Percentiles rank a stretch among this genome's conserved stretches.
These are phyloP conservation scores for Gynochthodes officinalis DNA, from an alignment of 257 asterid genomes.

Conservation along the genomic window DNA sequence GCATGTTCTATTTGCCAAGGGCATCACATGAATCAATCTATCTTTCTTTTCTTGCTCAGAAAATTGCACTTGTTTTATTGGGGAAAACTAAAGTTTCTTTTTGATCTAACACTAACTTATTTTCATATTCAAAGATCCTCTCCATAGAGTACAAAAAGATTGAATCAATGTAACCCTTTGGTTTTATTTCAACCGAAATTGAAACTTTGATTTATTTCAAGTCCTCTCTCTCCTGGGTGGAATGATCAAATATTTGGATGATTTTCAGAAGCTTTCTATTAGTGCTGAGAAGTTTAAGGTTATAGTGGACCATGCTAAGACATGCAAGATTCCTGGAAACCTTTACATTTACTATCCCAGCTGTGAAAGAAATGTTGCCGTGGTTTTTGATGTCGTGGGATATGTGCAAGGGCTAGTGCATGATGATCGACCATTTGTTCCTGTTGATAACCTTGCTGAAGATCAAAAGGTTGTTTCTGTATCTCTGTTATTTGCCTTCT, in stretches of 20 bases:
- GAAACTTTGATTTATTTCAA: not conserved
- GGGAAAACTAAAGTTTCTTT: not conserved
- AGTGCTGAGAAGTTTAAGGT: constrained; percentile 35
- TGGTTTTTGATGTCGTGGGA: constrained; percentile 49
- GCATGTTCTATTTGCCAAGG: no score
- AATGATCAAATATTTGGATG: constrained; percentile 3
- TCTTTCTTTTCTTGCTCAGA: not conserved
- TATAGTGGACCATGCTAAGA: constrained; percentile 47
- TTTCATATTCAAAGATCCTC: not conserved
- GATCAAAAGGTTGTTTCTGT: constrained; percentile 34
- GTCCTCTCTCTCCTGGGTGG: not conserved
- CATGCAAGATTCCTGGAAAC: constrained; percentile 30
- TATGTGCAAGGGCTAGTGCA: constrained; percentile 24
- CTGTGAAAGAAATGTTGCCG: constrained; percentile 19
- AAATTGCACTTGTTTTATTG: not conserved
- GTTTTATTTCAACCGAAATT: not conserved
- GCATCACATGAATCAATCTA: no score
- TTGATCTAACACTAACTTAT: no score
- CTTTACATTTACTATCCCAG: constrained; percentile 27
- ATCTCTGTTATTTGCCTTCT: no score
- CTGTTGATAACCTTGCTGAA: constrained; percentile 23
- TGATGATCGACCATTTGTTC: constrained; percentile 20
- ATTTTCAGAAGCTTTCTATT: constrained; percentile 34
- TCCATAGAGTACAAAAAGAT: not conserved
- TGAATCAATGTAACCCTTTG: not conserved